Evolutionary conservation across 805 yeast species (phyloP).

Genomic region (Ogataea henricii): DNA sequence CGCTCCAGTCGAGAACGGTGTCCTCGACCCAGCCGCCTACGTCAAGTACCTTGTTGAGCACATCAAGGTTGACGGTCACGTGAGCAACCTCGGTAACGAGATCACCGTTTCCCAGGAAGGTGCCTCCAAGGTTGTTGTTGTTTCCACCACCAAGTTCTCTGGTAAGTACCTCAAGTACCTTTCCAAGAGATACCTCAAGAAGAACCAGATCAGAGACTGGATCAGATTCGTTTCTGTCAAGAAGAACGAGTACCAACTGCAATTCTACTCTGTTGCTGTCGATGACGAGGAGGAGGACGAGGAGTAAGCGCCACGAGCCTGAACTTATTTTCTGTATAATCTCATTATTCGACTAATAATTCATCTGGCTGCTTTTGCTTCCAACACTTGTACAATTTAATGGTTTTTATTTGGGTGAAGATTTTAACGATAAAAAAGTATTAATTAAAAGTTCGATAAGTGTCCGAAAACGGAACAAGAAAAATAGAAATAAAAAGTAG

Average conservation of each 20-base stretch:
- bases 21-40: constrained; percentile 96
- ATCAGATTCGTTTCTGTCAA: constrained; percentile 96
- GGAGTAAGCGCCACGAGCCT: constrained; percentile 71
- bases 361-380: background rate
- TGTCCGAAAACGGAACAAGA: constrained; percentile 2
- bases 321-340: background rate
- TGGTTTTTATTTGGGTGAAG: background rate
- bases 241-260: constrained; percentile 94
- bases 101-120: constrained; percentile 87
- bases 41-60: constrained; percentile 98
- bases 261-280: constrained; percentile 97
- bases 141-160: constrained; percentile 91
- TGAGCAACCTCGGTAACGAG: constrained; percentile 96
- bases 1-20: constrained; percentile 96
- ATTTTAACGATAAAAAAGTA: background rate
- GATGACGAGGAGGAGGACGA: constrained; percentile 88
- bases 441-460: too few relatives aligned
- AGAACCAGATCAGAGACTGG: constrained; percentile 99
- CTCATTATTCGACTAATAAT: constrained; percentile 5
- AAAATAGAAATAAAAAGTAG: background rate
- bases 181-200: constrained; percentile 99
- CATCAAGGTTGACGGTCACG: constrained; percentile 97
- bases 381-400: background rate
- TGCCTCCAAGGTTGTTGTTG: constrained; percentile 84
- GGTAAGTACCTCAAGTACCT: constrained; percentile 99